These are phyloP conservation scores for Mucor irregularis DNA, from an alignment of 371 early-diverging fungal species.

Conservation along the genomic window DNA sequence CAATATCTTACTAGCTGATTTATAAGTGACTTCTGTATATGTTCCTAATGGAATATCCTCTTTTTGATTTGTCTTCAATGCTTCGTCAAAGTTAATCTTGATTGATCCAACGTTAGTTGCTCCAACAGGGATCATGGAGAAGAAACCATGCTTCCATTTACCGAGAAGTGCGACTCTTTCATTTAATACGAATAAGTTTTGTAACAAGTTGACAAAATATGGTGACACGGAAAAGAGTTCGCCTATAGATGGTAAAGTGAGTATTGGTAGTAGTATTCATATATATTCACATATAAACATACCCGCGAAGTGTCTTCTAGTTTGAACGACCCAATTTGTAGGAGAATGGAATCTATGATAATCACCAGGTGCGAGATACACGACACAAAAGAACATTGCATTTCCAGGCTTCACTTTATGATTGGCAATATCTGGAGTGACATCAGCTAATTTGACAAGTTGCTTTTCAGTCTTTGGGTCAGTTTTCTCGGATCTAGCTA, in stretches of 20 bases:
- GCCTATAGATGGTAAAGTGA: too few species aligned
- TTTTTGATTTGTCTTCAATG: conserved; percentile 71
- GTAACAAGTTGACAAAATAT: conserved; percentile 75
- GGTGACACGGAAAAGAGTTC: conserved; percentile 96
- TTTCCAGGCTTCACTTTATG: conserved; percentile 65
- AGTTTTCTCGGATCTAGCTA: conserved; percentile 28
- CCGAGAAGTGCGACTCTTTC: conserved; percentile 94
- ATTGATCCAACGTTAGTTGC: conserved; percentile 98
- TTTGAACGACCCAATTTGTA: conserved; percentile 87
- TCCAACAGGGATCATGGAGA: conserved; percentile 95
- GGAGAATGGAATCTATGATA: conserved; percentile 99
- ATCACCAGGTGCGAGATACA: conserved; percentile 97
- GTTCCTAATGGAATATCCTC: conserved; percentile 70
- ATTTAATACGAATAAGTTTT: conserved; percentile 91
- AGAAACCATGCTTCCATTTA: conserved; percentile 92
- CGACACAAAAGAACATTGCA: conserved; percentile 82
- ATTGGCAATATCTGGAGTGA: conserved; percentile 27
- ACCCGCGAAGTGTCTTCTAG: conserved; percentile 81
- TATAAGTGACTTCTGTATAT: conserved; percentile 75
- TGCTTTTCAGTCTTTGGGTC: conserved; percentile 22
- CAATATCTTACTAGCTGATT: conserved; percentile 60
- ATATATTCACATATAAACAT: background rate
- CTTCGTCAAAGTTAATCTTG: conserved; percentile 87
- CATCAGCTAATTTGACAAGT: conserved; percentile 23
- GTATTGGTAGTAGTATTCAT: too few species aligned